Conservation (phyloP, 768 basidiomycete genomes). For the Suillus occidentalis region DNA sequence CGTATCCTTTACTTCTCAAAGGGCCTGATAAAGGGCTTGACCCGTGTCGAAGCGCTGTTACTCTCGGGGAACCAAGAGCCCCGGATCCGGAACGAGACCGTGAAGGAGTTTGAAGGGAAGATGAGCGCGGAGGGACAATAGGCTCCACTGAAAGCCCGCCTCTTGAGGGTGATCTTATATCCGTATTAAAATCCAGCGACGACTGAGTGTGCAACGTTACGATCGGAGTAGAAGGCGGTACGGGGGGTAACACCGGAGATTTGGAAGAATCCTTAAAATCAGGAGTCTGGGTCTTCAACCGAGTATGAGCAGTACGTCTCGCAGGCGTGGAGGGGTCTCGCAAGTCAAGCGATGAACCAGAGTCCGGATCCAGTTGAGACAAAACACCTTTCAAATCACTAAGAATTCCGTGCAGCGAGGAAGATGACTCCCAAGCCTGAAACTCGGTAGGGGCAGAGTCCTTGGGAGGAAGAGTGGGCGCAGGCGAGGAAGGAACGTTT, state of each 20-base stretch:
- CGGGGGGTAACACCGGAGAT: constrained; percentile 20
- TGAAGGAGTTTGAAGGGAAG: constrained; percentile 32
- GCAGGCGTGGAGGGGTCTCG: constrained; percentile 63
- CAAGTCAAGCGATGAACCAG: constrained; percentile 55
- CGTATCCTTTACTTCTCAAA: constrained; percentile 42
- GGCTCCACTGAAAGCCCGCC: constrained; percentile 44
- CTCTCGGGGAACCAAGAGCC: constrained; percentile 32
- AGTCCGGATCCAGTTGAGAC: constrained; percentile 60
- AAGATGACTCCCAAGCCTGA: constrained; percentile 41
- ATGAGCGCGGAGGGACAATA: constrained; percentile 29
- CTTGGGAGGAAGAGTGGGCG: constrained; percentile 38
- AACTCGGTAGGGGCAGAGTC: constrained; percentile 24
- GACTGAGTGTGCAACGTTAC: constrained; percentile 26
- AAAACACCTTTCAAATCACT: constrained; percentile 75
- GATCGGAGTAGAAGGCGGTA: constrained; percentile 19
- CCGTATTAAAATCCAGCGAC: constrained; percentile 19
- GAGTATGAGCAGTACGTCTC: constrained; percentile 39
- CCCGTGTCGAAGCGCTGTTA: constrained; percentile 36
- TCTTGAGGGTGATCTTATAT: constrained; percentile 46
- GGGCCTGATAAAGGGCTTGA: constrained; percentile 47
- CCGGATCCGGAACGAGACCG: constrained; percentile 33
- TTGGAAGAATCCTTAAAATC: constrained; percentile 13
- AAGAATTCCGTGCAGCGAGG: constrained; percentile 59
- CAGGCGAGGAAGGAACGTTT: constrained; percentile 35
- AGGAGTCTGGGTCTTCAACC: constrained; percentile 32